A percentile compares a stretch with the other conserved stretches of the same genome.
These are phyloP conservation scores for Lasiosphaeris hirsuta DNA, from an alignment of 495 filamentous ascomycete species.

Conservation along the genomic window DNA sequence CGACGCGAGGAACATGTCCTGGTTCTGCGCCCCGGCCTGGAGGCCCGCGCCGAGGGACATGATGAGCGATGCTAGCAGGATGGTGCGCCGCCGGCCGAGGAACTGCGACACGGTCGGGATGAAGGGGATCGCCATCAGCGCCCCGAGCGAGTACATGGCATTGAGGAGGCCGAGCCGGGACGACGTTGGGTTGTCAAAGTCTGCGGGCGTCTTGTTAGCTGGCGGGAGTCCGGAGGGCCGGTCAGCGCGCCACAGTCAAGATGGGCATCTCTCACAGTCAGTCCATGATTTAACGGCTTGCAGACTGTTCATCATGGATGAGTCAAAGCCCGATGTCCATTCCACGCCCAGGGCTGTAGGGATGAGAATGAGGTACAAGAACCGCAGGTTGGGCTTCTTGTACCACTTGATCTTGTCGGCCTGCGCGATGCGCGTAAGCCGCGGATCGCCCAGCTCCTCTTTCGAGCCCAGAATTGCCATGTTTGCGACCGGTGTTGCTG, in stretches of 20 bases:
- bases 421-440: slow-evolving; percentile 43
- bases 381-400: slow-evolving; percentile 59
- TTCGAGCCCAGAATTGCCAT: slow-evolving; percentile 27
- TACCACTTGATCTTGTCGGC: slow-evolving; percentile 57
- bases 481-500: not conserved
- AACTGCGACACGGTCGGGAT: slow-evolving; percentile 50
- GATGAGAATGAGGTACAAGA: slow-evolving; percentile 61
- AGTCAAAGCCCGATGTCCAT: slow-evolving; percentile 65
- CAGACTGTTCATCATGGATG: slow-evolving; percentile 61
- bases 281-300: slow-evolving; percentile 59
- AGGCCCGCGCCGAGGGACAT: slow-evolving; percentile 32
- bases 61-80: slow-evolving; percentile 50
- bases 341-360: slow-evolving; percentile 64
- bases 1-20: slow-evolving; percentile 57
- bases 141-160: slow-evolving; percentile 42
- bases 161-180: slow-evolving; percentile 36
- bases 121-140: slow-evolving; percentile 49
- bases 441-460: slow-evolving; percentile 33
- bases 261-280: not conserved
- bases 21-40: slow-evolving; percentile 27
- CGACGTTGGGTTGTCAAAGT: slow-evolving; percentile 32
- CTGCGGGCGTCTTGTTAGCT: slow-evolving; percentile 5
- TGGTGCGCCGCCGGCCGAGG: slow-evolving; percentile 52
- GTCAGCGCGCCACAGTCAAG: too few species aligned
- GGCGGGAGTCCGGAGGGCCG: too few species aligned